phyloP scores from a whole-genome alignment of 2,329 filamentous ascomycete species.

The Cladorrhinum sp. region DNA sequence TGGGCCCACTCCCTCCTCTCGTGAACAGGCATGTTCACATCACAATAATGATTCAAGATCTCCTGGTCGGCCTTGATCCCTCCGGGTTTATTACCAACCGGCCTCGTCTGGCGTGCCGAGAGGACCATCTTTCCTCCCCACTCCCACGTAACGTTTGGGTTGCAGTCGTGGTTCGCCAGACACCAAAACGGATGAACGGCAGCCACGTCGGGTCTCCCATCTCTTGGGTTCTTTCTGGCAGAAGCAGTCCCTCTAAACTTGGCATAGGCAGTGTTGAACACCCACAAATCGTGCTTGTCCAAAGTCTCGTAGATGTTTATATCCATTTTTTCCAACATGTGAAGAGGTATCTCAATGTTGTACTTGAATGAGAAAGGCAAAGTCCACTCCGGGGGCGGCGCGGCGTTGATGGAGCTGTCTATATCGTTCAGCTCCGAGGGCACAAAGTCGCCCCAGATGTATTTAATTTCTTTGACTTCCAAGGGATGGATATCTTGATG shows the following conservation, averaged over 20 bases:
- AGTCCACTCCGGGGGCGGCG: conserved; percentile 60
- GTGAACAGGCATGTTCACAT: conserved; percentile 72
- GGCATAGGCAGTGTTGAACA: conserved; percentile 86
- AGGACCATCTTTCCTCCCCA: conserved; percentile 80
- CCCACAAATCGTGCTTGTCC: conserved; percentile 67
- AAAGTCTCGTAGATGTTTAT: conserved; percentile 67
- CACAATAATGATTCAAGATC: conserved; percentile 92
- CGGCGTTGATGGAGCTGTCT: conserved; percentile 50
- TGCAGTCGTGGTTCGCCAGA: conserved; percentile 91
- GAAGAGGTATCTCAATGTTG: conserved; percentile 71
- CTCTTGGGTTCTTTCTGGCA: conserved; percentile 70
- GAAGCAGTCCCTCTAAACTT: conserved; percentile 94
- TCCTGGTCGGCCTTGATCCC: conserved; percentile 79
- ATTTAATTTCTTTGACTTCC: conserved; percentile 62
- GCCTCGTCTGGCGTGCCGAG: conserved; percentile 56
- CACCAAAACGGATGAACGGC: conserved; percentile 97
- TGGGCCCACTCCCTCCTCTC: conserved; percentile 84
- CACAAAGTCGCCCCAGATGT: conserved; percentile 68
- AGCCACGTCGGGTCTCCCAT: conserved; percentile 83
- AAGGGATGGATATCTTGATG: conserved; percentile 61
- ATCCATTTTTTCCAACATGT: conserved; percentile 81
- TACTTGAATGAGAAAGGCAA: conserved; percentile 75
- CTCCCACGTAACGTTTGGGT: conserved; percentile 93
- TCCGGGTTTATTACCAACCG: conserved; percentile 48
- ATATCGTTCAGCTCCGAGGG: conserved; percentile 51